These are phyloP conservation scores for Trametes pubescens DNA, from an alignment of 1,284 basidiomycete species.

Conservation along the genomic window DNA sequence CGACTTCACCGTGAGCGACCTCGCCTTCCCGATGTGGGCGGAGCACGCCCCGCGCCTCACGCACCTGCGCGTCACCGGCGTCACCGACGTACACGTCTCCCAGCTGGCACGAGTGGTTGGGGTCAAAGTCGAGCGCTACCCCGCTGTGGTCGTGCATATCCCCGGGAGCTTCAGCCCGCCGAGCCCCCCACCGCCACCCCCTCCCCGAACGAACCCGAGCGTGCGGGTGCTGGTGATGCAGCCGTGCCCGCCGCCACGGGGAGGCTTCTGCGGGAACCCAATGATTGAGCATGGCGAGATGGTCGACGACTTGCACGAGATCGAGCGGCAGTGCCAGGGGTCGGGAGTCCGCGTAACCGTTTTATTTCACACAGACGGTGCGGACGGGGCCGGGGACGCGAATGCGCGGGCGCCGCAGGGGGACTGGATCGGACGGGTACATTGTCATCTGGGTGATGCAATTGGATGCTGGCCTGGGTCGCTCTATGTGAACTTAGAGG, in stretches of 20 bases:
- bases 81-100: neutral
- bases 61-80: neutral
- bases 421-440: too few relatives aligned
- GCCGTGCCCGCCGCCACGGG: neutral
- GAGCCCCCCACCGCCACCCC: neutral
- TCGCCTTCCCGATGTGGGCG: neutral
- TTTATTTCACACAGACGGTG: too few relatives aligned
- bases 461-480: too few relatives aligned
- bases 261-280: neutral
- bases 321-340: neutral
- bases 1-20: neutral
- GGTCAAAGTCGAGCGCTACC: neutral
- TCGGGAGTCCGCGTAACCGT: too few relatives aligned
- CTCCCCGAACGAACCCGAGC: neutral
- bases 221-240: neutral
- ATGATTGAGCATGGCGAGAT: neutral
- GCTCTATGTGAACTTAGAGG: too few relatives aligned
- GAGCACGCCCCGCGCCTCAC: constrained; percentile 1
- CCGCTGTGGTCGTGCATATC: neutral
- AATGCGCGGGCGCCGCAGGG: neutral
- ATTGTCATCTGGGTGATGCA: too few relatives aligned
- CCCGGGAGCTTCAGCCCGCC: neutral
- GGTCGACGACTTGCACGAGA: neutral
- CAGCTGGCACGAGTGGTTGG: neutral
- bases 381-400: neutral